phyloP scores from a whole-genome alignment of 208 protist genomes.

The Crithidia bombi region DNA sequence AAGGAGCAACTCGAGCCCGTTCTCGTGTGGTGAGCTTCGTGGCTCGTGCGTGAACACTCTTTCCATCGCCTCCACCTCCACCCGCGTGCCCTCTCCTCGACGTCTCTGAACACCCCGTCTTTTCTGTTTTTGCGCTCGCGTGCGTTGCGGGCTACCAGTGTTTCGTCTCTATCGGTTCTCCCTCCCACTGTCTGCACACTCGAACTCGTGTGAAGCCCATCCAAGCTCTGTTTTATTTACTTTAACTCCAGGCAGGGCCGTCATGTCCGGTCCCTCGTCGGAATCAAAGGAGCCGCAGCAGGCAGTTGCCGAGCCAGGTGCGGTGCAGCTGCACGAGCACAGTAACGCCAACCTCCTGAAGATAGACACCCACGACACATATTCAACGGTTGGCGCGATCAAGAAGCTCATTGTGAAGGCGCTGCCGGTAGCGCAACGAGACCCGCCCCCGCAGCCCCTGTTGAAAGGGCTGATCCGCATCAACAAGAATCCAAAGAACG shows the following conservation, averaged over 20 bases:
- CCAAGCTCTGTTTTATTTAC: background rate
- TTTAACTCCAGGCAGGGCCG: background rate
- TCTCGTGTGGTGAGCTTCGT: too few species aligned
- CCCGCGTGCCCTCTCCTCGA: too few species aligned
- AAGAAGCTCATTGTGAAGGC: slow-evolving; percentile 81
- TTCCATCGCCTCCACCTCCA: too few species aligned
- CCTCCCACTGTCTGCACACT: too few species aligned
- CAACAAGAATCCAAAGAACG: slow-evolving; percentile 85
- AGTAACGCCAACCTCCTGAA: slow-evolving; percentile 90
- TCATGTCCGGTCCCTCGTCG: slow-evolving; percentile 17
- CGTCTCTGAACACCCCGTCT: too few species aligned
- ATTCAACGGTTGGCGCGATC: slow-evolving; percentile 74
- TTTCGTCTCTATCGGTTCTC: too few species aligned
- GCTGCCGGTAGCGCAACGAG: slow-evolving; percentile 31
- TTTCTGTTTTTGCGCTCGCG: too few species aligned
- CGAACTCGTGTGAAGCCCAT: too few species aligned
- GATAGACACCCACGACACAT: slow-evolving; percentile 86
- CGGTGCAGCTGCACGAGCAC: slow-evolving; percentile 62
- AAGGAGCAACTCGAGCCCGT: too few species aligned
- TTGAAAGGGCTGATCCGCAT: slow-evolving; percentile 81
- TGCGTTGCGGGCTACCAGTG: too few species aligned
- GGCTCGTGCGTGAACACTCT: too few species aligned
- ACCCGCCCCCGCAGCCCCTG: slow-evolving; percentile 45
- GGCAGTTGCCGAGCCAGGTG: background rate
- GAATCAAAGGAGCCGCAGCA: slow-evolving; percentile 12